Conservation (phyloP, 345 rosid genomes). For the Pistacia atlantica region DNA sequence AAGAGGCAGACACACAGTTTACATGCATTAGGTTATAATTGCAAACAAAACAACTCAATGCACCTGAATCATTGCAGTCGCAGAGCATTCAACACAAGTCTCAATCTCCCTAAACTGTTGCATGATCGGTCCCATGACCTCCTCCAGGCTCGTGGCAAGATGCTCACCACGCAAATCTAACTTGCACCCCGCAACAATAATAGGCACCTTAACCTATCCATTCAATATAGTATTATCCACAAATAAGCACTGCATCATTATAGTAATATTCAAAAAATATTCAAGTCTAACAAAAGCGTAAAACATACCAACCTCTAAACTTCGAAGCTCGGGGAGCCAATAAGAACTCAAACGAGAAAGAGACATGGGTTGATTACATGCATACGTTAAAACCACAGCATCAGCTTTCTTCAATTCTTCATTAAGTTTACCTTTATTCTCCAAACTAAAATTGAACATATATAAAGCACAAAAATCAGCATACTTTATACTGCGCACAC, state of each 20-base stretch:
- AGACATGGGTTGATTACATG: constrained; percentile 69
- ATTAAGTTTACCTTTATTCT: constrained; percentile 66
- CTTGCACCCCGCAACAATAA: constrained; percentile 88
- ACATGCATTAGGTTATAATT: neutral
- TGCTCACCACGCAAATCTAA: constrained; percentile 73
- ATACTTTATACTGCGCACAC: neutral
- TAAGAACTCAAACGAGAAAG: constrained; percentile 60
- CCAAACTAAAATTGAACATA: constrained; percentile 46
- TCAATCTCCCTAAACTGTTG: constrained; percentile 78
- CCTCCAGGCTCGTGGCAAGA: constrained; percentile 54
- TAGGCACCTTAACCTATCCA: constrained; percentile 67
- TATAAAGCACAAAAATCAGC: neutral
- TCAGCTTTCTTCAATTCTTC: constrained; percentile 84
- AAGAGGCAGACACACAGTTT: neutral
- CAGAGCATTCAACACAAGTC: constrained; percentile 87
- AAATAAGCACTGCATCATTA: constrained; percentile 6
- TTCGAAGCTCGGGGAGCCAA: constrained; percentile 85
- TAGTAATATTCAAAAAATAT: neutral
- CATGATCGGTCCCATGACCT: constrained; percentile 80
- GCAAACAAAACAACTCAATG: neutral
- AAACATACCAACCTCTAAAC: constrained; percentile 50
- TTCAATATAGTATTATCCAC: neutral
- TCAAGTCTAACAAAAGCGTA: neutral
- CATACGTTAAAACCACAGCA: constrained; percentile 70
- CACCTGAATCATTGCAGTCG: constrained; percentile 76